Evolutionary conservation across 495 filamentous ascomycete genomes (phyloP).

Genomic region (Penicillium desertorum): DNA sequence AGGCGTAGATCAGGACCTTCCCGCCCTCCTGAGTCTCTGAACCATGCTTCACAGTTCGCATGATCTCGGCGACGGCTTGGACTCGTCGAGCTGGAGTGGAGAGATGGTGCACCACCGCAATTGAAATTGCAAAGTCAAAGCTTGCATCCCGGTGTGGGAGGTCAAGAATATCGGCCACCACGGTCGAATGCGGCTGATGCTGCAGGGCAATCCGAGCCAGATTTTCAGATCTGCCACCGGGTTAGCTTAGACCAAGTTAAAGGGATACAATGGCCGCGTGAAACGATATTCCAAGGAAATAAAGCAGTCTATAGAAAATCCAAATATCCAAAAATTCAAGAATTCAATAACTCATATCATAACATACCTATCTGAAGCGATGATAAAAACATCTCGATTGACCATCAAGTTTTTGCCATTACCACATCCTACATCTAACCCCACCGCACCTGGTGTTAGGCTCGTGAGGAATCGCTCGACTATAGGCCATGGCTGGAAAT

Average conservation of each 20-base stretch:
- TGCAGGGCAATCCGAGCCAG: conserved; percentile 70
- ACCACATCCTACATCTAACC: conserved; percentile 85
- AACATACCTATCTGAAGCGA: conserved; percentile 80
- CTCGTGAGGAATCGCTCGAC: conserved; percentile 74
- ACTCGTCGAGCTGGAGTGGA: conserved; percentile 76
- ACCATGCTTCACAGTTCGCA: conserved; percentile 60
- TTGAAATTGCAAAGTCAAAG: conserved; percentile 93
- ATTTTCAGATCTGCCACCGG: conserved; percentile 58
- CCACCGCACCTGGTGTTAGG: conserved; percentile 71
- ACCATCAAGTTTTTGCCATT: conserved; percentile 94
- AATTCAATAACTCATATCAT: conserved; percentile 3
- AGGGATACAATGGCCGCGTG: conserved; percentile 16
- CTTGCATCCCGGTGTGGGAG: conserved; percentile 64
- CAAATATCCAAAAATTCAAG: conserved; percentile 14
- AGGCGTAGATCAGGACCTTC: conserved; percentile 83
- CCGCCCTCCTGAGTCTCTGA: conserved; percentile 46
- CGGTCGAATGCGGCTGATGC: conserved; percentile 60
- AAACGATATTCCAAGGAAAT: conserved; percentile 10
- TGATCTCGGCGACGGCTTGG: conserved; percentile 68
- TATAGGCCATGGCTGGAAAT: conserved; percentile 79
- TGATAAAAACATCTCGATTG: conserved; percentile 74
- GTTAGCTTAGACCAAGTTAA: conserved; percentile 21
- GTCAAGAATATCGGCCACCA: conserved; percentile 69
- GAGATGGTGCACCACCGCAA: conserved; percentile 93
- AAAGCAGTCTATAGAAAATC: conserved; percentile 10